Evolutionary conservation across 371 early-diverging fungal genomes (phyloP), one percentile per base, ranked within the genome.

Genomic region (Syncephalis plumigaleata): DNA sequence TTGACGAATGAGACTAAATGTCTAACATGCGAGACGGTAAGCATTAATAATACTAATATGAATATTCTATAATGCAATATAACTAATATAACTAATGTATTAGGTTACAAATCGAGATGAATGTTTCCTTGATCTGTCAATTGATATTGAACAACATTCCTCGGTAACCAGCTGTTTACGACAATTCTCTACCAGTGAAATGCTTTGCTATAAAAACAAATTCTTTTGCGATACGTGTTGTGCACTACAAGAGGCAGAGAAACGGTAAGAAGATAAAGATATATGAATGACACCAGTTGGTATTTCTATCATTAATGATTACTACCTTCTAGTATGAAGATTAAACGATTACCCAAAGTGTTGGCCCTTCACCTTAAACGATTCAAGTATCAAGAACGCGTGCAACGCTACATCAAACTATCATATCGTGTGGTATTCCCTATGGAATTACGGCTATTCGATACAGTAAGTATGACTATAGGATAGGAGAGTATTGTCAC

Each of bases 1-100:
- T 69, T 93, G 36, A 90, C 91, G 1, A 96, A 92, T 63, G 95
- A 96, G 60, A 96, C 91, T 7, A 81, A 83, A 56, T 96, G 97
- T 53, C 60, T 93, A 24, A 91, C 87, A 31, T 96, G 97, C 64
- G 95, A 95, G 60, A 87, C 81, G 46, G 87, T 83, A 67, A 51
- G 61, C 53, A 15, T 20, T n/a, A 42, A 11, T 23, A 9, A 26
- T 44, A 11, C 16, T 1, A 42, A 40, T 17, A 13, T 17, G 27
- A 22, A 13, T 39, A 39, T 22, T 2, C 2, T 16, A 17, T 3
- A 25, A 22, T 25, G n/a, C 2, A 17, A 21, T 37, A 44, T 15
- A 22, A 37, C 43, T 26, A 36, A 17, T 31, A 31, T n/a, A n/a
- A 63, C 39, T 24, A 8, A 21, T 18, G 42, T 27, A 8, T 44